Conservation (phyloP, 2,329 filamentous ascomycete species). For the Ascochyta pisi region DNA sequence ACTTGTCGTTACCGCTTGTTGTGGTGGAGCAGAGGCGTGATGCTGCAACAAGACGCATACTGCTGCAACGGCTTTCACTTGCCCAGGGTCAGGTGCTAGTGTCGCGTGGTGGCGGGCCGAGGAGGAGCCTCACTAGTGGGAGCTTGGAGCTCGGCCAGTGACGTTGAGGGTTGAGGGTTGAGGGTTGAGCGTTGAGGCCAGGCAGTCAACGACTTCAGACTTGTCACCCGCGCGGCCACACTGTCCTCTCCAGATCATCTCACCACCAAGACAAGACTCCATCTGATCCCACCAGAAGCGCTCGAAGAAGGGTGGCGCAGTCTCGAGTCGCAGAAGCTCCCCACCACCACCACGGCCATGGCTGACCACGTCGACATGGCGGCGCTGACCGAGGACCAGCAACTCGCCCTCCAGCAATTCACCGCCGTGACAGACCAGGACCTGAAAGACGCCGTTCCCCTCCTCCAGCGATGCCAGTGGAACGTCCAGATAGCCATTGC, state of each 20-base stretch:
- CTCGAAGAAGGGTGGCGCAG: no score
- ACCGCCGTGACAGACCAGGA: conserved; percentile 87
- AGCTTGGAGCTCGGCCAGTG: conserved; percentile 6
- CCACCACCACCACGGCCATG: conserved; percentile 34
- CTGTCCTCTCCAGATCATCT: conserved; percentile 8
- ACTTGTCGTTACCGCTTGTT: no score
- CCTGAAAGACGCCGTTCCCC: conserved; percentile 73
- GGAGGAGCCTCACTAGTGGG: conserved; percentile 3
- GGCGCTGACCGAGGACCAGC: conserved; percentile 78
- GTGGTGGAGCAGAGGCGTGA: no score
- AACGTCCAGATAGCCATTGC: conserved; percentile 96
- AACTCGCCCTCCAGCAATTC: conserved; percentile 85
- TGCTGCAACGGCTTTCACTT: conserved; percentile 3
- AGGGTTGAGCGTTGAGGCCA: background rate
- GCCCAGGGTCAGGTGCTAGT: conserved; percentile 7
- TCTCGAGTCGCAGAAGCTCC: background rate
- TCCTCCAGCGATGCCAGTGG: conserved; percentile 90
- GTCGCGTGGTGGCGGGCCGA: conserved; percentile 16
- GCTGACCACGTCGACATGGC: conserved; percentile 63
- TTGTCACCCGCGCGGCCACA: background rate
- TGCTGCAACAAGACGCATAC: background rate
- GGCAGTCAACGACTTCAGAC: background rate
- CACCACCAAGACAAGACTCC: background rate
- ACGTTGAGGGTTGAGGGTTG: background rate
- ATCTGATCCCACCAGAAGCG: background rate